Percentiles rank a stretch among this genome's conserved stretches.
phyloP scores from a whole-genome alignment of 352 stramenopile genomes.

The Globisporangium viniferum region DNA sequence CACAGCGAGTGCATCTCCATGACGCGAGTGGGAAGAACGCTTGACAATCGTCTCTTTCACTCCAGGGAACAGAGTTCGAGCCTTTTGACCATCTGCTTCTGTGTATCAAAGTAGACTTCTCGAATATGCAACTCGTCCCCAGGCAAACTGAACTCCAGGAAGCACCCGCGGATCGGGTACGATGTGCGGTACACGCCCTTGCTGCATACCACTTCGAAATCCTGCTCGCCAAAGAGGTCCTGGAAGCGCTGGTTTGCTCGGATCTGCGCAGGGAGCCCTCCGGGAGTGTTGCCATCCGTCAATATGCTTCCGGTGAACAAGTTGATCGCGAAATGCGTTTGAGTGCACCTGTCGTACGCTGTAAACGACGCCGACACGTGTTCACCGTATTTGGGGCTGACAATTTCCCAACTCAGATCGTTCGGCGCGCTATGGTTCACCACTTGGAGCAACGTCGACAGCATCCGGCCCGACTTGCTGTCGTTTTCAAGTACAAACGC shows the following conservation, averaged over 20 bases:
- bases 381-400: background rate
- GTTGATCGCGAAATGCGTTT: slow-evolving; percentile 39
- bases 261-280: slow-evolving; percentile 33
- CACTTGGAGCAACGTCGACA: slow-evolving; percentile 25
- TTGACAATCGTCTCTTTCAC: slow-evolving; percentile 26
- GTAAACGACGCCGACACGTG: slow-evolving; percentile 31
- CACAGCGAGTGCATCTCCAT: slow-evolving; percentile 39
- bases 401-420: slow-evolving; percentile 23
- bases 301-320: slow-evolving; percentile 43
- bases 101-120: slow-evolving; percentile 20
- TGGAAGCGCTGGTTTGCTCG: slow-evolving; percentile 27
- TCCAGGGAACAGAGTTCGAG: slow-evolving; percentile 27
- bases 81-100: slow-evolving; percentile 1
- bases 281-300: slow-evolving; percentile 32
- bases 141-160: slow-evolving; percentile 34
- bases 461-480: background rate
- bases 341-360: slow-evolving; percentile 11
- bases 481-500: slow-evolving; percentile 9
- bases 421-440: slow-evolving; percentile 23
- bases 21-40: slow-evolving; percentile 26
- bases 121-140: slow-evolving; percentile 27
- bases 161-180: slow-evolving; percentile 17
- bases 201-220: slow-evolving; percentile 43
- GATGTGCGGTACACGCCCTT: slow-evolving; percentile 30
- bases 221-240: slow-evolving; percentile 32